Percentiles rank a stretch among this genome's conserved stretches.
Evolutionary conservation across 805 yeast species (phyloP).

Genomic region (Sugiyamaella qingdaonensis): DNA sequence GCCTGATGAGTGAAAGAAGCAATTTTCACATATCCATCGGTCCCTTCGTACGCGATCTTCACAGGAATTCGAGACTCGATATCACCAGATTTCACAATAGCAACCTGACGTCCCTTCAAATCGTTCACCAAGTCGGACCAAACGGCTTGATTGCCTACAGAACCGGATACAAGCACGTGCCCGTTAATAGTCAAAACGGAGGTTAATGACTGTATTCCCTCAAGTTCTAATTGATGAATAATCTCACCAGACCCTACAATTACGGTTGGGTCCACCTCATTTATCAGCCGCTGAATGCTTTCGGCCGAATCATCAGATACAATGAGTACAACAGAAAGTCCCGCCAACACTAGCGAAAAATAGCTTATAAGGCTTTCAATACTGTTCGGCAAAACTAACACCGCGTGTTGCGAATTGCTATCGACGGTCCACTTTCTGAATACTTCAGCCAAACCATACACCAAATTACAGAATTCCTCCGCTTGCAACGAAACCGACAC

Average conservation of each 20-base stretch:
- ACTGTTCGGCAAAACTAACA: constrained; percentile 1
- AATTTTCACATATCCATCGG: constrained; percentile 3
- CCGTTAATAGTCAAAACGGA: not conserved
- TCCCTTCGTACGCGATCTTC: constrained; percentile 9
- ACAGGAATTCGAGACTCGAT: constrained; percentile 3
- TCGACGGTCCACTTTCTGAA: not conserved
- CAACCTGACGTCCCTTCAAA: not conserved
- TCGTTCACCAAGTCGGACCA: not conserved
- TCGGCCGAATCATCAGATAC: not conserved
- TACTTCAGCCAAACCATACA: not conserved
- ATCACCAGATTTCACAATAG: not conserved
- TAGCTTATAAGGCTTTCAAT: constrained; percentile 4
- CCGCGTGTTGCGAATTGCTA: not conserved
- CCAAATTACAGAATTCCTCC: constrained; percentile 2
- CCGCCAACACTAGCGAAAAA: constrained; percentile 7
- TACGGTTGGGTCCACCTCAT: not conserved
- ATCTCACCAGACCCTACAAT: constrained; percentile 3
- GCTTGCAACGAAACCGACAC: not conserved
- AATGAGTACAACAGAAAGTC: constrained; percentile 2
- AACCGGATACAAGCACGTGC: not conserved
- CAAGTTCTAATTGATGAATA: not conserved
- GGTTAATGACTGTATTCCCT: not conserved
- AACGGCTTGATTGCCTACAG: not conserved
- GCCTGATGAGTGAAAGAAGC: constrained; percentile 20
- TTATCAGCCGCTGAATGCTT: not conserved